phyloP scores from a whole-genome alignment of 164 flowering plant genomes.

The Paratinospora sagittata region DNA sequence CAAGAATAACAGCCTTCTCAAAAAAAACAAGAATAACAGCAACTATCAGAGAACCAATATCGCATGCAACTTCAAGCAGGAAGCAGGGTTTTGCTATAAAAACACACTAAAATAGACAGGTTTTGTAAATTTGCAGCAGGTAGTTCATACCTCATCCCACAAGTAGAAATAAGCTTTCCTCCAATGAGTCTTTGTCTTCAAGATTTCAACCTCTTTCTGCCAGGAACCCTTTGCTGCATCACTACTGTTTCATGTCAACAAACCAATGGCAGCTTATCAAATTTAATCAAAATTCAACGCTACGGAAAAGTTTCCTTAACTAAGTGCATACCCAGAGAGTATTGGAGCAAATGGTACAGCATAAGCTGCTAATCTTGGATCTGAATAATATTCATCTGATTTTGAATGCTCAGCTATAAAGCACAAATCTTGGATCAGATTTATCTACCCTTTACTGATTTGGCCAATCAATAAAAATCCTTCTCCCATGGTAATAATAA shows the following conservation, averaged over 20 bases:
- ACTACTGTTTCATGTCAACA: constrained; percentile 43
- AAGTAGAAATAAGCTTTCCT: constrained; percentile 91
- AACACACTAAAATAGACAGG: background rate
- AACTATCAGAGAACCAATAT: background rate
- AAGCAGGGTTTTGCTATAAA: background rate
- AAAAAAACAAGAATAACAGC: background rate
- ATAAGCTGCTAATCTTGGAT: constrained; percentile 90
- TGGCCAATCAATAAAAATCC: background rate
- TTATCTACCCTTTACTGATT: background rate
- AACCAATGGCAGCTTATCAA: constrained; percentile 20
- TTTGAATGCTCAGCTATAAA: constrained; percentile 82
- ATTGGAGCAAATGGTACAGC: constrained; percentile 77
- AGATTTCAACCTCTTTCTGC: constrained; percentile 69
- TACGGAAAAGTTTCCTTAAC: constrained; percentile 10
- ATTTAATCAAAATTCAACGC: constrained; percentile 6
- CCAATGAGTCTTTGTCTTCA: constrained; percentile 82
- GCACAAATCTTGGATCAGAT: background rate
- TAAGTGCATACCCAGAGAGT: constrained; percentile 48
- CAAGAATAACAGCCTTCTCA: background rate
- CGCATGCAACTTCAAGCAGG: constrained; percentile 1
- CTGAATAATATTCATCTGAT: constrained; percentile 84
- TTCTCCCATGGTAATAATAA: background rate
- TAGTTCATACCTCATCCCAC: constrained; percentile 89
- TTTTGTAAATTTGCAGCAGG: background rate
- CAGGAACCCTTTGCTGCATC: constrained; percentile 52